Conservation (phyloP, 192 early-diverging fungal species). For the Umbelopsis isabellina region DNA sequence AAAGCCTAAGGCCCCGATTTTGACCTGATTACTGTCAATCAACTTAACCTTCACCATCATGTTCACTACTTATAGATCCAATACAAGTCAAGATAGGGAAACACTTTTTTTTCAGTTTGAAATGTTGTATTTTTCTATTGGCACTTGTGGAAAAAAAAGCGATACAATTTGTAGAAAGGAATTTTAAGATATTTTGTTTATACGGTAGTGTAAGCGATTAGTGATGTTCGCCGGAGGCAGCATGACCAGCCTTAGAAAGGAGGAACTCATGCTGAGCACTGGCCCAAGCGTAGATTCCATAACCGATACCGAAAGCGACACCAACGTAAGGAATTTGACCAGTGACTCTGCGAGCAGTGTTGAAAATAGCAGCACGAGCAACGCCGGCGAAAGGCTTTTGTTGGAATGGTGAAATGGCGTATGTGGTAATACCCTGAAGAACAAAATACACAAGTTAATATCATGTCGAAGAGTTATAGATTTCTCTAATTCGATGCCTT, state of each 20-base stretch:
- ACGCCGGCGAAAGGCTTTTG: slow-evolving; percentile 66
- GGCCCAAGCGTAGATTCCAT: slow-evolving; percentile 50
- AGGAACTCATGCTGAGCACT: slow-evolving; percentile 46
- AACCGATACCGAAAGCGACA: slow-evolving; percentile 49
- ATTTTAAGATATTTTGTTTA: background rate
- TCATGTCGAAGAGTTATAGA: background rate
- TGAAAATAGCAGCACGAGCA: slow-evolving; percentile 60
- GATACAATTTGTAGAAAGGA: background rate
- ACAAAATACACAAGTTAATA: background rate
- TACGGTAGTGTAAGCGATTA: background rate
- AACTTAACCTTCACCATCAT: too few relatives aligned
- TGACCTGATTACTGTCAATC: too few relatives aligned
- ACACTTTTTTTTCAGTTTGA: too few relatives aligned
- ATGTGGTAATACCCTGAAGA: slow-evolving; percentile 54
- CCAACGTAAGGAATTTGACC: slow-evolving; percentile 62
- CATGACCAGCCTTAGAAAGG: slow-evolving; percentile 47
- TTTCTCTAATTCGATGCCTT: background rate
- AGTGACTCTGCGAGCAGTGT: slow-evolving; percentile 59
- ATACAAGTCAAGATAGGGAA: too few relatives aligned
- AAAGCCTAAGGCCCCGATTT: too few relatives aligned
- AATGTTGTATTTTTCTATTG: background rate
- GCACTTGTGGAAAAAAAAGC: slow-evolving; percentile 1
- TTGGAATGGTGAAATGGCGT: slow-evolving; percentile 64
- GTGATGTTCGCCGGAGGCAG: slow-evolving; percentile 39
- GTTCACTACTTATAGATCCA: too few relatives aligned